Base-by-base conservation (phyloP, 225 moss, liverwort and hornwort genomes). In the Physcomitrium patens region DNA sequence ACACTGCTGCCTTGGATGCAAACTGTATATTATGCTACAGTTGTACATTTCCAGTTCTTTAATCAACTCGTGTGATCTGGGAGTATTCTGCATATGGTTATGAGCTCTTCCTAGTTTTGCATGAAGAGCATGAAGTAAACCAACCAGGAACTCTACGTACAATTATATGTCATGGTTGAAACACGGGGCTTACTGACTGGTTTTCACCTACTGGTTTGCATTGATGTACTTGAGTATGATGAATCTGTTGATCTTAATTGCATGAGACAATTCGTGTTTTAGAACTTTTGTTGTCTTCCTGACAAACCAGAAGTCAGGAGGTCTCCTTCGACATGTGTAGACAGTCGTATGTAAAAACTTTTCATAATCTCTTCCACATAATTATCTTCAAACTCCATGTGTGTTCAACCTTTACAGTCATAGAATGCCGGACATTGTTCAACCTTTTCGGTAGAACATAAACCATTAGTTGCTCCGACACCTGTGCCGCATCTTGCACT, bases 31-130 rank as follows among this genome's bases (percentile, higher is more conserved):
- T 80, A 80, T 77, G 65, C 42, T 11, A 65, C 69, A 73, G 48
- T 55, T 84, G 80, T 84, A 77, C 77, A 80, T 77, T 77, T 80
- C 60, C 60, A 77, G 77, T 69, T 64, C 72, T 65, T 16, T 60
- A 64, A 84, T 68, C 55, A 73, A 15, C 47, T 42, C 45, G 37
- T 73, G 42, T 69, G 46, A 69, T 48, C 63, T 65, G 44, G 68
- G 49, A 31, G 51, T 37, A 41, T 67, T 53, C 12, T 72, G 16
- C 50, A 24, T 20, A 54, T 64, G 69, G 48, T 61, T 68, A 64
- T 69, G 50, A 42, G 22, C 44, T 23, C 42, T 63, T 17, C 31
- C 43, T 51, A 31, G 7, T 28, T 27, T 67, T 62, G 41, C 24
- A 2, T 44, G n/a, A 64, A 28, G 52, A 28, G 15, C 19, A 64